phyloP scores from a whole-genome alignment of 257 asterid species.

The Linderniella brevidens region DNA sequence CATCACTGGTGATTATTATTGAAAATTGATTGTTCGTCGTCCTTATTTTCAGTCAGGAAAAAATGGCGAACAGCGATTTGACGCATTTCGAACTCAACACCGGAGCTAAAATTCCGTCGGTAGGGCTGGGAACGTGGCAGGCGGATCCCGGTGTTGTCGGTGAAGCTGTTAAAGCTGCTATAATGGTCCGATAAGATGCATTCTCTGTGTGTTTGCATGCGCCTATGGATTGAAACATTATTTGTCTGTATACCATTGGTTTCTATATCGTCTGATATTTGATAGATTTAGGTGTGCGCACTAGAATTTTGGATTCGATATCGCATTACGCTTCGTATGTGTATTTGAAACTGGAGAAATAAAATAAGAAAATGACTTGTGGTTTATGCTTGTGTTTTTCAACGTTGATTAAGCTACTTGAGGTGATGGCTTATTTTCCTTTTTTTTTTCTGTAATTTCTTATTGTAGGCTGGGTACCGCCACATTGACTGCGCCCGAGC shows the following conservation, averaged over 20 bases:
- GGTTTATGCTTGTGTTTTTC: neutral
- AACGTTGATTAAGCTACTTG: neutral
- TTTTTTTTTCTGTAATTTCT: neutral
- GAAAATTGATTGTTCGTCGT: no score
- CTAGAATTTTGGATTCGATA: no score
- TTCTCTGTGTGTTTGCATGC: neutral
- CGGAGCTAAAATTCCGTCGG: conserved; percentile 58
- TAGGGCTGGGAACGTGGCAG: conserved; percentile 81
- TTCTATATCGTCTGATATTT: neutral
- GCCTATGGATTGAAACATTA: neutral
- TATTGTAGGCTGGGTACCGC: conserved; percentile 20
- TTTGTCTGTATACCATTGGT: neutral
- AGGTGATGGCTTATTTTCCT: neutral
- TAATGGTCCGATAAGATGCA: conserved; percentile 22
- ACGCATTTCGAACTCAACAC: conserved; percentile 35
- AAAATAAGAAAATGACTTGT: neutral
- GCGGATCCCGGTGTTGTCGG: conserved; percentile 59
- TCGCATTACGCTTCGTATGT: neutral
- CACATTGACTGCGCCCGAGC: conserved; percentile 27
- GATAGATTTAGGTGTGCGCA: neutral
- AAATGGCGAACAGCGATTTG: conserved; percentile 25
- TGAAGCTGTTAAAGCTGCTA: conserved; percentile 45
- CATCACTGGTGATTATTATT: no score
- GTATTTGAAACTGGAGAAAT: neutral
- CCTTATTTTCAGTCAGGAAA: neutral